Evolutionary conservation across 1,284 basidiomycete species (phyloP).

Genomic region (Bjerkandera adusta): DNA sequence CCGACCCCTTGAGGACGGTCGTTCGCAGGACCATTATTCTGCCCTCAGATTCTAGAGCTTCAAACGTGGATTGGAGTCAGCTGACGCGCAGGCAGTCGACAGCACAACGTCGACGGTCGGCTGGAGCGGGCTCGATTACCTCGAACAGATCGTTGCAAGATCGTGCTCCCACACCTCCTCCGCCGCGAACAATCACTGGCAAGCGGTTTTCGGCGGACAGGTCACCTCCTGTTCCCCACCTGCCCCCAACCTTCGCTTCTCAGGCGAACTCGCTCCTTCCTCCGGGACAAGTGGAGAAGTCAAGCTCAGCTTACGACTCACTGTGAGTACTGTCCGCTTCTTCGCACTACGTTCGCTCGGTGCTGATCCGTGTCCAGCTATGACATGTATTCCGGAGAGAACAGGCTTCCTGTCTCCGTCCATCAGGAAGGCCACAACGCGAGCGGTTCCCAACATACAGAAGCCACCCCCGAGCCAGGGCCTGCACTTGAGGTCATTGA

Average conservation of each 20-base stretch:
- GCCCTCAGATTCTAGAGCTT: conserved; percentile 59
- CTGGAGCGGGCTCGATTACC: conserved; percentile 49
- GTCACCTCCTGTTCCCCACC: conserved; percentile 69
- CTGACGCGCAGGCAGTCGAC: conserved; percentile 54
- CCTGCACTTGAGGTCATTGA: conserved; percentile 77
- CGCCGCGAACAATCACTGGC: conserved; percentile 52
- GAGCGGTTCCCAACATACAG: conserved; percentile 22
- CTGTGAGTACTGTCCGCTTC: conserved; percentile 48
- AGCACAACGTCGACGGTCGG: conserved; percentile 48
- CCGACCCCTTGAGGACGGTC: conserved; percentile 42
- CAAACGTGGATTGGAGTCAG: conserved; percentile 50
- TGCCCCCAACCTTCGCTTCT: conserved; percentile 49
- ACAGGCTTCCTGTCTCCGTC: conserved; percentile 29
- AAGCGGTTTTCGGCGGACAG: conserved; percentile 63
- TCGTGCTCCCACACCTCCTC: conserved; percentile 78
- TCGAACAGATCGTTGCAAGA: conserved; percentile 73
- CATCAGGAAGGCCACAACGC: conserved; percentile 22
- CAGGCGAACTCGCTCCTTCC: conserved; percentile 44
- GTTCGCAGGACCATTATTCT: conserved; percentile 77
- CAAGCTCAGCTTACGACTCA: conserved; percentile 69
- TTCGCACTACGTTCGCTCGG: too few relatives aligned
- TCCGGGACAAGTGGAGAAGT: conserved; percentile 51
- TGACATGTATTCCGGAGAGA: conserved; percentile 74
- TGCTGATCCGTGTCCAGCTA: conserved; percentile 49
- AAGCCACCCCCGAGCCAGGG: conserved; percentile 42